Evolutionary conservation across 306 rosid genomes (phyloP), one percentile per base, ranked within the genome.

Genomic region (Leucaena leucocephala): DNA sequence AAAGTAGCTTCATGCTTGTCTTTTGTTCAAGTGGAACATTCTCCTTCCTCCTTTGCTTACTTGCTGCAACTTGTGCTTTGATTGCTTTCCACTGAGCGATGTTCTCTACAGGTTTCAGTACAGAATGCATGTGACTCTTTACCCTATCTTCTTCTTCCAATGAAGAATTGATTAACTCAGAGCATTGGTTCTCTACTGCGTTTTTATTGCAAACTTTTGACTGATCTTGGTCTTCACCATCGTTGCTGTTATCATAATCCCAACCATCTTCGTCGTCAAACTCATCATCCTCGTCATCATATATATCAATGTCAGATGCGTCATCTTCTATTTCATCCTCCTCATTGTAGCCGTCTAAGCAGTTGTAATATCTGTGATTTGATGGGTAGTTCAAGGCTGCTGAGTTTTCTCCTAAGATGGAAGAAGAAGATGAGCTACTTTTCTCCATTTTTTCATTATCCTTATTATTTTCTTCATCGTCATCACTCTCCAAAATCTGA

Each of bases 81-180:
- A 91, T 94, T 77, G 91, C 89, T 82, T 91, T 93, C 99, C 98
- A 94, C 75, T 95, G 94, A 69, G 76, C 80, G 49, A 95, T 85
- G 81, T 95, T 93, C 81, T 93, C 97, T 22, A 95, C 84, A 35
- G 99, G 98, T 59, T 46, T 82, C 68, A 95, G 86, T 39, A 95
- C 98, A 71, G 93, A 87, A 84, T 85, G 35, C 69, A 14, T 77
- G 78, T 77, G 71, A 44, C 78, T 77, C 80, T 74, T 50, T 63
- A 58, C 39, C 49, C 36, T 52, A 5, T 71, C 85, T 77, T 79
- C 85, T 77, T 79, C 78, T 64, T 71, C 73, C 59, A 55, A 46
- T 38, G 78, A 71, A 74, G 82, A 77, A 42, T 48, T 59, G 21
- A 78, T 48, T 48, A 63, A 40, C 81, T 76, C 71, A 6, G 78